Conservation (phyloP, 78 protist species). For the Anaeramoeba flamelloides region DNA sequence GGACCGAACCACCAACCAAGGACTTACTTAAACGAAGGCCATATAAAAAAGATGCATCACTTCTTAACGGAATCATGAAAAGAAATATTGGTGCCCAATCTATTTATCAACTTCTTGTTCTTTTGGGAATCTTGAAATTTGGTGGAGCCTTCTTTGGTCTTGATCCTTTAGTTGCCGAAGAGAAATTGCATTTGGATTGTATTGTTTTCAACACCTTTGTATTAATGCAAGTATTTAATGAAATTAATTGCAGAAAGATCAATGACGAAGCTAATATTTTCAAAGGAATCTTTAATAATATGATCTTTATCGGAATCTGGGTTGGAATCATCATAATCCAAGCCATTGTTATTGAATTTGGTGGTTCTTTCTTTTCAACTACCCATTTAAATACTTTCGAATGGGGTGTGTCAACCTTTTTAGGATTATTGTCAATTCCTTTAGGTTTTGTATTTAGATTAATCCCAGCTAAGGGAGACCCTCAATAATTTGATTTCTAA, state of each 20-base stretch:
- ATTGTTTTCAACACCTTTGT: conserved; percentile 84
- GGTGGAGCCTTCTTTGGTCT: background rate
- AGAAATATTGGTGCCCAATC: conserved; percentile 55
- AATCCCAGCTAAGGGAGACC: background rate
- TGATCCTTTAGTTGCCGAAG: background rate
- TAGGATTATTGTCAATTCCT: background rate
- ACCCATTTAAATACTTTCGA: background rate
- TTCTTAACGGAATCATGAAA: conserved; percentile 45
- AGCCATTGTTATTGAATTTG: background rate
- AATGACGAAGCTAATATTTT: conserved; percentile 3
- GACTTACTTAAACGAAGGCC: conserved; percentile 27
- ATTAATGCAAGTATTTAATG: conserved; percentile 73
- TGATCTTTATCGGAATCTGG: background rate
- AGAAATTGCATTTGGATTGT: conserved; percentile 15
- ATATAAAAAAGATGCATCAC: conserved; percentile 23
- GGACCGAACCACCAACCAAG: conserved; percentile 70
- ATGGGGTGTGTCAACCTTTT: background rate
- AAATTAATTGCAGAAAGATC: conserved; percentile 56
- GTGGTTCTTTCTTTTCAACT: background rate
- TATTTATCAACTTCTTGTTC: conserved; percentile 21
- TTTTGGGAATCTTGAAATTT: background rate
- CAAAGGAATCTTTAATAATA: conserved; percentile 4
- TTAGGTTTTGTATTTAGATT: background rate
- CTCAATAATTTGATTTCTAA: too few relatives aligned
- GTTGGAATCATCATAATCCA: background rate